These are phyloP conservation scores for Cicer cuneatum DNA, from an alignment of 306 rosid genomes.

Conservation along the genomic window DNA sequence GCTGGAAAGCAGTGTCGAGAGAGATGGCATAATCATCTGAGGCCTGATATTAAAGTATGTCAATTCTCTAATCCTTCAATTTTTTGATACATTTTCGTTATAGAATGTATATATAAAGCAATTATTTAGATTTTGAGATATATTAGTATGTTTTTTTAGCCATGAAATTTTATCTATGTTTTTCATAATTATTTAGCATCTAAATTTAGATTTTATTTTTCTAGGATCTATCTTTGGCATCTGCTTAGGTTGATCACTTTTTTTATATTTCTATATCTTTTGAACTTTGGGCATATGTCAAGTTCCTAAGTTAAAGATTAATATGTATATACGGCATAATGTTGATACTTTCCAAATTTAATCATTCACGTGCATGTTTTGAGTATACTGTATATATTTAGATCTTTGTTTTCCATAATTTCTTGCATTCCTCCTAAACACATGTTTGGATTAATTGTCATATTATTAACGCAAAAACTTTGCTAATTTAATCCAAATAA, in stretches of 20 bases:
- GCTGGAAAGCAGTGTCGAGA: slow-evolving; percentile 95
- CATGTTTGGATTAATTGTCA: slow-evolving; percentile 1
- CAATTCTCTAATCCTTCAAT: background rate
- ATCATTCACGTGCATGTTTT: background rate
- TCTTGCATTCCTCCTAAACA: slow-evolving; percentile 11
- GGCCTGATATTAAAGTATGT: slow-evolving; percentile 91
- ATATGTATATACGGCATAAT: background rate
- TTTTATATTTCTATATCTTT: background rate
- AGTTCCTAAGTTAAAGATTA: background rate
- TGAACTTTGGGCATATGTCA: background rate
- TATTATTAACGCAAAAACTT: background rate
- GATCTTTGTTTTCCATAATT: background rate
- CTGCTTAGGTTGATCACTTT: background rate
- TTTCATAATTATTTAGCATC: slow-evolving; percentile 11
- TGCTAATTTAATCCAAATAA: background rate
- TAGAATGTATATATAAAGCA: background rate
- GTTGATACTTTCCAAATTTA: background rate
- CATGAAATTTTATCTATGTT: background rate
- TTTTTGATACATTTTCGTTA: background rate
- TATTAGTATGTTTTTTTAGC: background rate
- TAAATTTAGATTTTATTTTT: slow-evolving; percentile 12
- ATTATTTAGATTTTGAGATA: background rate
- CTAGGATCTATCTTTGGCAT: slow-evolving; percentile 17
- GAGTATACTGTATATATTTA: background rate
- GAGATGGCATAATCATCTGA: slow-evolving; percentile 95